These are phyloP conservation scores for Pyricularia sp. DNA, from an alignment of 2,329 filamentous ascomycete species.

Conservation along the genomic window DNA sequence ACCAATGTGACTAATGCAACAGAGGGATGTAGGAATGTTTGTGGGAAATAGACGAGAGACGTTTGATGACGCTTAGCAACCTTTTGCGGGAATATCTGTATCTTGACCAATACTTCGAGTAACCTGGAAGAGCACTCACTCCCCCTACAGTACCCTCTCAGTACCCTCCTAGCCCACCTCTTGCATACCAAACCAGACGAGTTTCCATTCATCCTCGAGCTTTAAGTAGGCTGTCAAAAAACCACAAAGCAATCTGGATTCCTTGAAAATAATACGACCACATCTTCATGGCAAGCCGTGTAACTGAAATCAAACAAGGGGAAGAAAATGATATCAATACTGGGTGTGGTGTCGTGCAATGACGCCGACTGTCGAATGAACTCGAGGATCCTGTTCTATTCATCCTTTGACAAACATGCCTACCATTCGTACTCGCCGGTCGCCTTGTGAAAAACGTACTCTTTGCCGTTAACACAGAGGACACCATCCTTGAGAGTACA, in stretches of 20 bases:
- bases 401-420: background rate
- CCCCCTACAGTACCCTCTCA: background rate
- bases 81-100: background rate
- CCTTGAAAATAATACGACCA: background rate
- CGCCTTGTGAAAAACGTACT: slow-evolving; percentile 97
- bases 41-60: background rate
- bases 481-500: slow-evolving; percentile 96
- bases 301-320: background rate
- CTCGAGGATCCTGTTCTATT: background rate
- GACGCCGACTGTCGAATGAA: background rate
- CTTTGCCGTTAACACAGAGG: slow-evolving; percentile 83
- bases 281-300: no score
- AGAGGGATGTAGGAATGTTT: background rate
- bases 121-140: background rate
- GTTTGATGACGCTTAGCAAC: background rate
- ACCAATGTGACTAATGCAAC: background rate
- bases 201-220: background rate
- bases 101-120: background rate
- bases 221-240: background rate
- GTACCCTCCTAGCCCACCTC: no score
- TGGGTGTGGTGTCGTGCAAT: background rate
- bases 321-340: background rate
- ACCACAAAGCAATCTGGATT: background rate
- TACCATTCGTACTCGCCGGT: slow-evolving; percentile 98
- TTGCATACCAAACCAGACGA: background rate